Percentiles rank a stretch among this genome's conserved stretches.
Conservation (phyloP, 1,284 basidiomycete genomes). For the Ceratobasidium sp. region DNA sequence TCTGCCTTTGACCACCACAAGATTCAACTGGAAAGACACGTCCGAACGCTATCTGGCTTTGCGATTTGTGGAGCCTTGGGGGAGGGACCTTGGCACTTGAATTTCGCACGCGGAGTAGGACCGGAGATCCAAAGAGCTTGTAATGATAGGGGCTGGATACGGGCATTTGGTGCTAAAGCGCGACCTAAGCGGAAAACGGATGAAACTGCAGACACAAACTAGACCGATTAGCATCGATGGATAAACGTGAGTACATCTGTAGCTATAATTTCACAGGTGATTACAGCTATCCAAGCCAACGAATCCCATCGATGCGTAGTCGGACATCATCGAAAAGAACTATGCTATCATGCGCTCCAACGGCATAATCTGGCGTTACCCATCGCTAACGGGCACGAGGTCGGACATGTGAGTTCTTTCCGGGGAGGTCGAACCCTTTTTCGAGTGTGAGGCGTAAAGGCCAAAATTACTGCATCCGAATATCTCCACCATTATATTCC, state of each 20-base stretch:
- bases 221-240: background rate
- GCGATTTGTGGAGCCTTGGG: background rate
- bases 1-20: slow-evolving; percentile 1
- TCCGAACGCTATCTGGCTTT: background rate
- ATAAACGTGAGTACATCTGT: background rate
- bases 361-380: slow-evolving; percentile 7
- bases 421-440: slow-evolving; percentile 31
- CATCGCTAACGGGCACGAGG: slow-evolving; percentile 25
- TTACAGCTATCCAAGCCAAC: background rate
- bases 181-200: background rate
- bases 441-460: background rate
- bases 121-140: slow-evolving; percentile 1
- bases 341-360: slow-evolving; percentile 11
- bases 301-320: background rate
- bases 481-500: background rate
- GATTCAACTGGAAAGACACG: background rate
- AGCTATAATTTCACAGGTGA: background rate
- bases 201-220: background rate
- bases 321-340: background rate
- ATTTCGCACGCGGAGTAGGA: background rate
- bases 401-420: slow-evolving; percentile 25
- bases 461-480: background rate
- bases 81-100: background rate
- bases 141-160: slow-evolving; percentile 8
- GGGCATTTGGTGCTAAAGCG: background rate